These are phyloP conservation scores for Leptographium flavum DNA, from an alignment of 2,329 filamentous ascomycete genomes.

Conservation along the genomic window DNA sequence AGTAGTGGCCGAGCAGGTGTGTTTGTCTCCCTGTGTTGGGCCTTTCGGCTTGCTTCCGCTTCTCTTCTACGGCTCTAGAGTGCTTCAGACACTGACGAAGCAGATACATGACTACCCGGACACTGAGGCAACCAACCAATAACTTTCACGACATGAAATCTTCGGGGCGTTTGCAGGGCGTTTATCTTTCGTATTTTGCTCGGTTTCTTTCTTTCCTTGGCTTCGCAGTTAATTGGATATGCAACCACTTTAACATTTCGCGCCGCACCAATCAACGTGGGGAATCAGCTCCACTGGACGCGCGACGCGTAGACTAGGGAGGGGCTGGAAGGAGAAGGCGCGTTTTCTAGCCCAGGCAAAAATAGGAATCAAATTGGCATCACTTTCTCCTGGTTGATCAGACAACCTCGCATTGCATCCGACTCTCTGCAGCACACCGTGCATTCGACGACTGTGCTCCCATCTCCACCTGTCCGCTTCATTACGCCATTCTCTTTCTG, in stretches of 20 bases:
- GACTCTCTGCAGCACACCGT: neutral
- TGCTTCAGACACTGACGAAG: too few species aligned
- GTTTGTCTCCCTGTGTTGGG: neutral
- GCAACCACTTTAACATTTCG: slow-evolving; percentile 13
- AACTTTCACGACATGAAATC: too few species aligned
- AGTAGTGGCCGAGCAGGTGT: slow-evolving; percentile 41
- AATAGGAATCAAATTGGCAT: neutral
- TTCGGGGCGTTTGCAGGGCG: too few species aligned
- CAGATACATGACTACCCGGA: slow-evolving; percentile 3
- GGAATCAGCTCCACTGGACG: slow-evolving; percentile 3
- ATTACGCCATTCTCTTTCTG: neutral
- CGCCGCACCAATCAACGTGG: slow-evolving; percentile 6
- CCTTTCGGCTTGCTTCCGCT: neutral
- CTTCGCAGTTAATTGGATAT: neutral
- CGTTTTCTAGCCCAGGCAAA: neutral
- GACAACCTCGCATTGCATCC: too few species aligned
- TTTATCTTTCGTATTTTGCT: neutral
- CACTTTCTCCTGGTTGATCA: too few species aligned
- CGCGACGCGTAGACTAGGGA: slow-evolving; percentile 11
- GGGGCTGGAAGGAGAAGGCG: neutral
- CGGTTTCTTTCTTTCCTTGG: neutral
- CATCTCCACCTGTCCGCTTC: neutral
- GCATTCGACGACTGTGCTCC: neutral
- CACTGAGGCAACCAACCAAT: too few species aligned
- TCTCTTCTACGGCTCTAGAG: neutral